A percentile compares a stretch with the other conserved stretches of the same genome.
Evolutionary conservation across 495 filamentous ascomycete genomes (phyloP).

Genomic region (Penicilliopsis zonata): DNA sequence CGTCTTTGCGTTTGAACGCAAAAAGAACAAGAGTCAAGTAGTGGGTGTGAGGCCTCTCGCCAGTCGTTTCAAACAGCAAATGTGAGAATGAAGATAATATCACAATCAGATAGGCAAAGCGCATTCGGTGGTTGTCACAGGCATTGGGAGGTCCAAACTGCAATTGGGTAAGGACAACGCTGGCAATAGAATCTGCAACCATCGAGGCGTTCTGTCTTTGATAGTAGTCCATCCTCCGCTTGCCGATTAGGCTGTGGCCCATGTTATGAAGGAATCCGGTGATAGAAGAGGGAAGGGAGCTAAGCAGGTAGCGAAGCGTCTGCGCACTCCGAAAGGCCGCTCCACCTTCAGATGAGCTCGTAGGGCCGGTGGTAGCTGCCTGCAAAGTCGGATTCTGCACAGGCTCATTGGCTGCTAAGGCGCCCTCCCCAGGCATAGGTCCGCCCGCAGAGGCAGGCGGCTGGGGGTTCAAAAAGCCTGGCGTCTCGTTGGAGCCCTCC

Average conservation of each 20-base stretch:
- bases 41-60: slow-evolving; percentile 48
- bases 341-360: slow-evolving; percentile 31
- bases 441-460: slow-evolving; percentile 5
- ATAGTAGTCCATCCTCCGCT: slow-evolving; percentile 52
- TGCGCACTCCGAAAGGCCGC: slow-evolving; percentile 67
- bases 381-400: slow-evolving; percentile 14
- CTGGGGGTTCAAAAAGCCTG: slow-evolving; percentile 15
- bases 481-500: slow-evolving; percentile 28
- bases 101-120: slow-evolving; percentile 68
- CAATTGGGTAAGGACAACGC: slow-evolving; percentile 56
- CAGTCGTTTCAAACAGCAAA: slow-evolving; percentile 58
- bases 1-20: slow-evolving; percentile 71
- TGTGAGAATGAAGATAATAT: slow-evolving; percentile 66
- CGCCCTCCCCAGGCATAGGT: slow-evolving; percentile 9
- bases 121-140: slow-evolving; percentile 30
- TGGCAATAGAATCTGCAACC: slow-evolving; percentile 69
- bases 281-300: slow-evolving; percentile 57
- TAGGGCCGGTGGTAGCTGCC: slow-evolving; percentile 23
- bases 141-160: slow-evolving; percentile 32
- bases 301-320: slow-evolving; percentile 62
- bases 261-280: slow-evolving; percentile 69
- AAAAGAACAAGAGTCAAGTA: slow-evolving; percentile 71
- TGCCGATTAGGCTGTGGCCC: slow-evolving; percentile 65
- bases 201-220: slow-evolving; percentile 52
- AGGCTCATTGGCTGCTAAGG: slow-evolving; percentile 10